Conservation (phyloP, 2,329 filamentous ascomycete species). For the Lanzia echinophila region DNA sequence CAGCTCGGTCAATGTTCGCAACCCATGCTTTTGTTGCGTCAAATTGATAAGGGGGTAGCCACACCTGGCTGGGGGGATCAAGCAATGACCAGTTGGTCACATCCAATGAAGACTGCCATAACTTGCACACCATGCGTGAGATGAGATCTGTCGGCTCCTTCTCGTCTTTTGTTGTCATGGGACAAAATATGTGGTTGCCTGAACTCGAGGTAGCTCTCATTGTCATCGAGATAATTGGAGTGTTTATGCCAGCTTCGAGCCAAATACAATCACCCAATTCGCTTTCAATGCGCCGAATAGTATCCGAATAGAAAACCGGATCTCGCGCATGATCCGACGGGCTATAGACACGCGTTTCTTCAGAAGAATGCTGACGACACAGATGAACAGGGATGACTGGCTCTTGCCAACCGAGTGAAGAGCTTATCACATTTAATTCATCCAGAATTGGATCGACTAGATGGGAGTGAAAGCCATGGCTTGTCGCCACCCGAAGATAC, state of each 20-base stretch:
- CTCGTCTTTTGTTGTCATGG: not conserved
- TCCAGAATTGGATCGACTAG: conserved; percentile 24
- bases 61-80: not conserved
- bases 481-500: conserved; percentile 23
- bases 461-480: conserved; percentile 28
- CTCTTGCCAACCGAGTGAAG: conserved; percentile 22
- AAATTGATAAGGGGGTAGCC: conserved; percentile 33
- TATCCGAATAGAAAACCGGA: conserved; percentile 28
- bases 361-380: not conserved
- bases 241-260: conserved; percentile 31
- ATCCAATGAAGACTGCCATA: not conserved
- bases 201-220: not conserved
- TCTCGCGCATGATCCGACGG: conserved; percentile 22
- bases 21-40: conserved; percentile 30
- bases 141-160: not conserved
- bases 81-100: not conserved
- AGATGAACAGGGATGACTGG: conserved; percentile 10
- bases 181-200: not conserved
- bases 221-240: conserved; percentile 31
- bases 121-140: not conserved
- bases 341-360: not conserved
- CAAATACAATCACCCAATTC: conserved; percentile 22
- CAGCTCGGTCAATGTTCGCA: not conserved
- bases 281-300: conserved; percentile 22
- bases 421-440: conserved; percentile 15